Conservation (phyloP, 2,329 filamentous ascomycete genomes). For the Arthroderma uncinatum region DNA sequence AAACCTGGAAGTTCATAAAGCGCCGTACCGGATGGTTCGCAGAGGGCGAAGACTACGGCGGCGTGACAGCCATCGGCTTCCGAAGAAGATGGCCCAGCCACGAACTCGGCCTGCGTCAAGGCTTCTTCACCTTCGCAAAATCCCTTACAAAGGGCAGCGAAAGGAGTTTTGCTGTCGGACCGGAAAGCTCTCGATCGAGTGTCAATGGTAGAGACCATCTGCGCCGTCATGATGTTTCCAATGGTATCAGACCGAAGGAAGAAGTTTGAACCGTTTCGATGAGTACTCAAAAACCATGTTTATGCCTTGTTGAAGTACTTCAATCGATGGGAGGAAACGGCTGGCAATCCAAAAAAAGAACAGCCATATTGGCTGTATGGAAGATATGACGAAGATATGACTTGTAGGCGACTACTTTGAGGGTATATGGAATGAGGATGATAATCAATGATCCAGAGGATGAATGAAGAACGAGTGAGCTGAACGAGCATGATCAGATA, state of each 20-base stretch:
- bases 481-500: neutral
- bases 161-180: slow-evolving; percentile 15
- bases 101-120: slow-evolving; percentile 22
- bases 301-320: neutral
- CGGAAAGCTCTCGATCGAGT: slow-evolving; percentile 12
- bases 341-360: neutral
- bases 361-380: neutral
- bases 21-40: slow-evolving; percentile 28
- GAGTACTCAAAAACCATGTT: neutral
- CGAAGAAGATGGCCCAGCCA: slow-evolving; percentile 17
- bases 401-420: neutral
- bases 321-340: neutral
- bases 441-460: neutral
- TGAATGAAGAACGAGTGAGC: neutral
- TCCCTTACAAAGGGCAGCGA: slow-evolving; percentile 22
- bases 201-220: slow-evolving; percentile 7
- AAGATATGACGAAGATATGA: neutral
- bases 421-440: neutral
- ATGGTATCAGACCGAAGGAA: neutral
- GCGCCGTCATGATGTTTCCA: neutral
- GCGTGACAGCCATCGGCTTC: slow-evolving; percentile 15
- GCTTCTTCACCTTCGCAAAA: slow-evolving; percentile 25
- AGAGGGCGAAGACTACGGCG: slow-evolving; percentile 22
- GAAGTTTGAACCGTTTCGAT: neutral
- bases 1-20: slow-evolving; percentile 51